Conservation (phyloP, 2,329 filamentous ascomycete genomes). For the Stagonosporopsis tanaceti region DNA sequence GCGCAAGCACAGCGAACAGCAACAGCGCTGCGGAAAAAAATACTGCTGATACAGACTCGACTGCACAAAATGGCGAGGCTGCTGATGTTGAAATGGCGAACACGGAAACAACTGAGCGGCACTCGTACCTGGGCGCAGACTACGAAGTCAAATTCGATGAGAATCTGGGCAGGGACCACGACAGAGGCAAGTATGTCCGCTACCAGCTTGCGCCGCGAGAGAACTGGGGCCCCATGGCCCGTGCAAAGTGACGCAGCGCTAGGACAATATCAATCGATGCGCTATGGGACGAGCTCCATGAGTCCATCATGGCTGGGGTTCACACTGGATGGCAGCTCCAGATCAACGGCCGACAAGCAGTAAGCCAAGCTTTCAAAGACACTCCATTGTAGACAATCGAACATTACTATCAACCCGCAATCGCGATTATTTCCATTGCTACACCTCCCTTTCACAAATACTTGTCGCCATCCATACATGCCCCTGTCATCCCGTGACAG, state of each 20-base stretch:
- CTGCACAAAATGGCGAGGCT: constrained; percentile 9
- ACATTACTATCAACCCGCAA: neutral
- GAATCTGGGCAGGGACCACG: constrained; percentile 73
- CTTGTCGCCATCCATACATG: neutral
- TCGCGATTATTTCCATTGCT: neutral
- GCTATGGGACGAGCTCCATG: constrained; percentile 6
- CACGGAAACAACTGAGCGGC: constrained; percentile 13
- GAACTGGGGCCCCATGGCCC: constrained; percentile 88
- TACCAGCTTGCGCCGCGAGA: constrained; percentile 91
- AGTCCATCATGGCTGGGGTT: constrained; percentile 1
- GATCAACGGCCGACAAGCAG: neutral
- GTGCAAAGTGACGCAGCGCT: constrained; percentile 51
- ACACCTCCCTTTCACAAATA: neutral
- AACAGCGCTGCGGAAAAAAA: constrained; percentile 9
- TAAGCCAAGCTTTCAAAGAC: neutral
- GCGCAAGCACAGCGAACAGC: constrained; percentile 21
- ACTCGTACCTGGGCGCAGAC: constrained; percentile 44
- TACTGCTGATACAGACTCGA: constrained; percentile 4
- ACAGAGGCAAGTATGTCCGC: constrained; percentile 73
- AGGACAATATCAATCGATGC: constrained; percentile 1
- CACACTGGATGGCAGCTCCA: neutral
- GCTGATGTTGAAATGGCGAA: constrained; percentile 15
- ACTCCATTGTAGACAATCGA: neutral
- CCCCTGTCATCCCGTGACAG: constrained; percentile 4
- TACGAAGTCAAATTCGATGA: constrained; percentile 81